phyloP scores from a whole-genome alignment of 1,139 yeast species.

The Lodderomyces orthopsilosis region DNA sequence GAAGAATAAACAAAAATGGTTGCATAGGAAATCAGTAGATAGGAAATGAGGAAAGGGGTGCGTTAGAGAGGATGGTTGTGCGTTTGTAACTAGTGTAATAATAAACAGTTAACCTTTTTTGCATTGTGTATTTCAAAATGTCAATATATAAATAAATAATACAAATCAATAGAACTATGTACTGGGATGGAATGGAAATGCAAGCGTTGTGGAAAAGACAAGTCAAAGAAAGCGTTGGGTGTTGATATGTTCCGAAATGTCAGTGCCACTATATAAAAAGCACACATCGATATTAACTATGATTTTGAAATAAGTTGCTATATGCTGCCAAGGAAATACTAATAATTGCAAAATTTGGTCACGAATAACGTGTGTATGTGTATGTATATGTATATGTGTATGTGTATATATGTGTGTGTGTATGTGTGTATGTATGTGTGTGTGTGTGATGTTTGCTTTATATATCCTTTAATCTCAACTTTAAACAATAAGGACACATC shows the following conservation, averaged over 20 bases:
- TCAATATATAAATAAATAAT: background rate
- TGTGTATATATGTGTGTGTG: too few species aligned
- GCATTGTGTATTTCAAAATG: background rate
- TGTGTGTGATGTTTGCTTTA: too few species aligned
- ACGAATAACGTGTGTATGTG: too few species aligned
- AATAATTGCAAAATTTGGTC: too few species aligned
- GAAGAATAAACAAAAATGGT: constrained; percentile 54
- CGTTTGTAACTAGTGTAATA: background rate
- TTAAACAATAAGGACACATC: constrained; percentile 56
- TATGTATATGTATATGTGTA: too few species aligned
- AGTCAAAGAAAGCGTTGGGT: too few species aligned
- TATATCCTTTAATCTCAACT: constrained; percentile 39
- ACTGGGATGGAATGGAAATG: background rate
- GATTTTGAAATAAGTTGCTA: too few species aligned
- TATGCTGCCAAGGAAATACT: too few species aligned
- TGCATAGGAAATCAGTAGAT: constrained; percentile 52
- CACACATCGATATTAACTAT: too few species aligned
- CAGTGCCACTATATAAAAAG: too few species aligned
- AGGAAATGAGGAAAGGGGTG: constrained; percentile 23
- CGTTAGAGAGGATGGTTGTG: background rate
- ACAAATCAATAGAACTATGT: background rate
- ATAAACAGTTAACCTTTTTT: background rate
- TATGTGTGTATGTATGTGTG: too few species aligned
- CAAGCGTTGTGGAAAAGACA: background rate
- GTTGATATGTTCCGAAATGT: too few species aligned